These are phyloP conservation scores for Moricandia moricandioides DNA, from an alignment of 345 rosid genomes.

Conservation along the genomic window DNA sequence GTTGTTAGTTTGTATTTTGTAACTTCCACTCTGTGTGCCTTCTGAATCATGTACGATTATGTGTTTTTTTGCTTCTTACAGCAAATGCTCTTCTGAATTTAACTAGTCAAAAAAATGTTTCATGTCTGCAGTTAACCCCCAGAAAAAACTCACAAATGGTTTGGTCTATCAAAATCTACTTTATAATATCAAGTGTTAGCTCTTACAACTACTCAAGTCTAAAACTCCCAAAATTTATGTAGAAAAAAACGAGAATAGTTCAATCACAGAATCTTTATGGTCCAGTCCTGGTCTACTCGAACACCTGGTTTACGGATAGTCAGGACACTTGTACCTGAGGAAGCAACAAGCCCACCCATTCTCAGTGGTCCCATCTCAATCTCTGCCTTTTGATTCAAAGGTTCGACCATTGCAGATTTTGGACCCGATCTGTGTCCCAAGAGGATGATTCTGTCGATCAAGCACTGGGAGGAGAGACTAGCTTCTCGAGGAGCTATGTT, in stretches of 20 bases:
- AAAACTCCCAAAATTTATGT: not conserved
- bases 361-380: constrained; percentile 66
- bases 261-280: constrained; percentile 57
- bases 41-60: no score
- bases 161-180: no score
- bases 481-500: constrained; percentile 46
- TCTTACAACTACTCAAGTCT: constrained; percentile 32
- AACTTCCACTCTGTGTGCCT: no score
- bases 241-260: not conserved
- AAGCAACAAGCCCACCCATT: constrained; percentile 39
- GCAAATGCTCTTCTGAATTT: no score
- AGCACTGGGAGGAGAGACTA: constrained; percentile 53
- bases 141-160: no score
- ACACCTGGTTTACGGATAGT: constrained; percentile 87
- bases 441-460: constrained; percentile 77
- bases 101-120: no score
- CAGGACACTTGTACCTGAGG: constrained; percentile 42
- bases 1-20: no score
- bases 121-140: no score
- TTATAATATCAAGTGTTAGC: constrained; percentile 25
- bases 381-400: constrained; percentile 55
- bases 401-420: constrained; percentile 62
- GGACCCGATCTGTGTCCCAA: constrained; percentile 54
- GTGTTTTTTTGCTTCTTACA: no score
- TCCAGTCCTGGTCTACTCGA: constrained; percentile 80